Conservation (phyloP, 176 grass and related monocot species). For the Ampelocalamus luodianensis region DNA sequence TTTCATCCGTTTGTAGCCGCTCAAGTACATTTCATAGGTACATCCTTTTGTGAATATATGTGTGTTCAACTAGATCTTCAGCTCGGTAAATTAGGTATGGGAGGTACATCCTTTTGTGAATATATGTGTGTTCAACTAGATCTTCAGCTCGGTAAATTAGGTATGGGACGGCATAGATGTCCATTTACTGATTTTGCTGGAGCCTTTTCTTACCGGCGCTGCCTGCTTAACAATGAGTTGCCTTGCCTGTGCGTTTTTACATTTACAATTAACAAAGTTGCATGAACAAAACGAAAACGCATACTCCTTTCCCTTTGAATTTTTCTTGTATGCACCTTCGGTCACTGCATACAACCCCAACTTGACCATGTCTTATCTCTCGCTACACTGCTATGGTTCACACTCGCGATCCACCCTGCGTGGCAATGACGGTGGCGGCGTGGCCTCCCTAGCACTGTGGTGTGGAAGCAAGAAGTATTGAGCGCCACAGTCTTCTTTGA, state of each 20-base stretch:
- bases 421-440: no score
- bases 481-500: no score
- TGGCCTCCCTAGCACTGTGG: no score
- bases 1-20: conserved; percentile 37
- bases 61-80: not conserved
- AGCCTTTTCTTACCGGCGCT: not conserved
- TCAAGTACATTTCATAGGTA: conserved; percentile 23
- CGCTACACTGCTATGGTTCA: no score
- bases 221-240: not conserved
- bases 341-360: no score
- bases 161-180: not conserved
- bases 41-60: conserved; percentile 35
- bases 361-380: no score
- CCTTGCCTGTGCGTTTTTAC: not conserved
- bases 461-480: no score
- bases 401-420: no score
- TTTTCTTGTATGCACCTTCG: no score
- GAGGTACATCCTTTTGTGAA: conserved; percentile 28
- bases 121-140: conserved; percentile 11
- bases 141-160: not conserved
- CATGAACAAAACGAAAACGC: not conserved
- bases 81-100: not conserved
- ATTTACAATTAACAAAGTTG: not conserved
- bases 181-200: not conserved
- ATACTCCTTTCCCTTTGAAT: no score